These are phyloP conservation scores for Claviceps sp. DNA, from an alignment of 2,329 filamentous ascomycete species.

Conservation along the genomic window DNA sequence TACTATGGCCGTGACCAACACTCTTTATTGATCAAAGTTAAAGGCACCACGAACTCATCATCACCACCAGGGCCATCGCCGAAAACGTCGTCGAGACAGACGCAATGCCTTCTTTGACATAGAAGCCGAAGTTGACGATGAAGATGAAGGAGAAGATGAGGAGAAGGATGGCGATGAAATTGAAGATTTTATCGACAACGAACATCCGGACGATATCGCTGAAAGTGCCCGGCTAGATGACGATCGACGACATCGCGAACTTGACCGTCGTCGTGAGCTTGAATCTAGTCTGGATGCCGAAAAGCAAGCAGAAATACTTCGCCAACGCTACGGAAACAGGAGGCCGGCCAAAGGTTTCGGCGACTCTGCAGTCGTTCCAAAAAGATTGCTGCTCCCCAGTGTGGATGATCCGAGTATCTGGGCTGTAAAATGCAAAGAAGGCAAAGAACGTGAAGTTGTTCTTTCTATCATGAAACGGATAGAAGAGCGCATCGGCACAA, in stretches of 20 bases:
- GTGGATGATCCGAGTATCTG: constrained; percentile 95
- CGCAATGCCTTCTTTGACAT: constrained; percentile 90
- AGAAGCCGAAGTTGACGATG: constrained; percentile 95
- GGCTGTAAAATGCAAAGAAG: constrained; percentile 84
- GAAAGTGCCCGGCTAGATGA: constrained; percentile 72
- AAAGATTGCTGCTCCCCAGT: constrained; percentile 75
- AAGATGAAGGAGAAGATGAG: constrained; percentile 76
- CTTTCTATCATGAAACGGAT: constrained; percentile 80
- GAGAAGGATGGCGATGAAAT: constrained; percentile 78
- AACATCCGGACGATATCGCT: constrained; percentile 78
- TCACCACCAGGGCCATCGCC: constrained; percentile 44
- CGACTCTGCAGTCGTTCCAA: constrained; percentile 68
- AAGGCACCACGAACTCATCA: not conserved
- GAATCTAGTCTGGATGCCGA: constrained; percentile 84
- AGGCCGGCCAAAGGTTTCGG: constrained; percentile 49
- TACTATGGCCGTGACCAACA: not conserved
- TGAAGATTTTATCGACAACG: constrained; percentile 76
- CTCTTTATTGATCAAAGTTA: not conserved
- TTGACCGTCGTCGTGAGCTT: constrained; percentile 82
- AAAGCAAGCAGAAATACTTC: constrained; percentile 75
- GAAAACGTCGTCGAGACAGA: constrained; percentile 66
- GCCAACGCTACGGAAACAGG: constrained; percentile 77
- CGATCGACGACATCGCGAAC: constrained; percentile 83
- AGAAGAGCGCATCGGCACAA: constrained; percentile 64
- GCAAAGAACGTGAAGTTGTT: constrained; percentile 87